Conservation (phyloP, 225 moss, liverwort and hornwort species). For the Marchantia paleacea region DNA sequence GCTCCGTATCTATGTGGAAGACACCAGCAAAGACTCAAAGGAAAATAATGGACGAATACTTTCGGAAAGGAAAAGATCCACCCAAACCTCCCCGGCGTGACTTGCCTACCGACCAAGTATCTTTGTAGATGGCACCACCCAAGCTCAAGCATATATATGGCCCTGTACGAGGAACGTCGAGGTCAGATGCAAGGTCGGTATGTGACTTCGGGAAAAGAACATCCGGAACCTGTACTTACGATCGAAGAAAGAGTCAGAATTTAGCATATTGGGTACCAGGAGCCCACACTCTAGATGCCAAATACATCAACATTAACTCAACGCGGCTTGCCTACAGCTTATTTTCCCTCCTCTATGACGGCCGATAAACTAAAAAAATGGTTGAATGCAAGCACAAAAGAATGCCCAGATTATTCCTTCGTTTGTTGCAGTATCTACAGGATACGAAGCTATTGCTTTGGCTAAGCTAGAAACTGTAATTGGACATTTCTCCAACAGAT, state of each 20-base stretch:
- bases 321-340: not conserved
- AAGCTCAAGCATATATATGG: not conserved
- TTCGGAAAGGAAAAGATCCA: not conserved
- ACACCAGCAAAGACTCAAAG: not conserved
- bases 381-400: not conserved
- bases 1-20: not conserved
- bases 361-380: not conserved
- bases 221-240: not conserved
- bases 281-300: not conserved
- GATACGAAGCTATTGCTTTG: too few relatives aligned
- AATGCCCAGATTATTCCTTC: not conserved
- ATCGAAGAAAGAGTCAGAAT: not conserved
- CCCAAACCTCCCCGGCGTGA: not conserved
- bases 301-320: too few relatives aligned
- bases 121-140: slow-evolving; percentile 1
- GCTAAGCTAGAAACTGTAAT: too few relatives aligned
- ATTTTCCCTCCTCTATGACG: not conserved
- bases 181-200: not conserved
- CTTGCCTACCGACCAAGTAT: not conserved
- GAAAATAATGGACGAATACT: not conserved
- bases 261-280: not conserved
- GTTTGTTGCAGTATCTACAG: not conserved
- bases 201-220: not conserved
- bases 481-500: too few relatives aligned
- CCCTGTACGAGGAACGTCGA: not conserved